Evolutionary conservation across 768 basidiomycete species (phyloP), one percentile per base, ranked within the genome.

Genomic region (Boletus rufocinnamomeus): DNA sequence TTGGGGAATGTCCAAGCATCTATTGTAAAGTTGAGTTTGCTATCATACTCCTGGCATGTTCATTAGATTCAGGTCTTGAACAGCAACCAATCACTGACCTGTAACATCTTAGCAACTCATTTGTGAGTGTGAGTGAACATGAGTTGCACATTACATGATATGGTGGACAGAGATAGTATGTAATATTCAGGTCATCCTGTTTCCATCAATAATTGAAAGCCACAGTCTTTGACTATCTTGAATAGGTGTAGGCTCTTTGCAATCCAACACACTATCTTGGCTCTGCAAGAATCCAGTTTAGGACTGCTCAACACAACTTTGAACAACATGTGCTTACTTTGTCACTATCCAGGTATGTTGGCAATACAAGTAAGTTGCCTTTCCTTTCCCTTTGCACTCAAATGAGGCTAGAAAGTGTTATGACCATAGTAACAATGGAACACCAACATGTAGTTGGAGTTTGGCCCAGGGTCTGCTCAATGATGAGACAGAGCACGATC

Each of bases 1-100:
- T 52, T 57, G 2, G 50, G 27, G 14, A n/a, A 57, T 37, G 41
- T 51, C 50, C 56, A 57, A 21, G 43, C 28, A 19, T 57, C 44
- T 0, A n/a, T 57, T 1, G 23, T 47, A 14, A 57, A 57, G 17
- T 17, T 57, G 28, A 57, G 28, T 19, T 57, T 44, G 1, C 56
- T 35, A 16, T 57, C n/a, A 28, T 51, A 28, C 23, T 57, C 50
- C 50, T 52, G 30, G 28, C 37, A 56, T 21, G 23, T 44, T 14
- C 7, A 9, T 54, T n/a, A 41, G 28, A 1, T 45, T 25, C 9
- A 10, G n/a, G 40, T 41, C 44, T 45, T 23, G 6, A 25, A 45
- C 14, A 45, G 44, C 40, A 41, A 41, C 10, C 3, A 6, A 14
- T 45, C 3, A 45, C 37, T 27, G 6, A n/a, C 37, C 35, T 27